These are phyloP conservation scores for Russula griseocarnosa DNA, from an alignment of 768 basidiomycete species.

Conservation along the genomic window DNA sequence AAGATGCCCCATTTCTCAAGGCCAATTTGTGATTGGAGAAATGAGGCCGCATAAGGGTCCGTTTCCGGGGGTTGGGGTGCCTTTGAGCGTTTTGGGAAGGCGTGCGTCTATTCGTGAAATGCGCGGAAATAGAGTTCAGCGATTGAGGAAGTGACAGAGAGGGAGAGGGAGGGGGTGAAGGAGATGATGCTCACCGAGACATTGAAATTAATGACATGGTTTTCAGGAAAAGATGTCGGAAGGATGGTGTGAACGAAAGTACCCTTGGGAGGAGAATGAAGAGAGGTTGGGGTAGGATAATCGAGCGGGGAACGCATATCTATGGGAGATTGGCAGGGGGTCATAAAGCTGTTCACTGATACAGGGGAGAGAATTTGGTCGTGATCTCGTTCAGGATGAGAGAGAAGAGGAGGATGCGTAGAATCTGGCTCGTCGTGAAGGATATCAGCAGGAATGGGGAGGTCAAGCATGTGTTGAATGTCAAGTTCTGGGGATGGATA, in stretches of 20 bases:
- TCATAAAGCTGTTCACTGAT: conserved; percentile 25
- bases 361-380: conserved; percentile 24
- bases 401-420: conserved; percentile 9
- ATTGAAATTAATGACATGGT: conserved; percentile 30
- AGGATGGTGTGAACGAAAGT: conserved; percentile 25
- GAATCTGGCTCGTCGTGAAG: conserved; percentile 17
- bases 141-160: neutral
- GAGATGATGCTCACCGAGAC: conserved; percentile 26
- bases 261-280: conserved; percentile 21
- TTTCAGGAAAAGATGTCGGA: conserved; percentile 28
- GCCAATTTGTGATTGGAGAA: conserved; percentile 45
- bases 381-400: conserved; percentile 23
- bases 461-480: conserved; percentile 24
- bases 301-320: conserved; percentile 26
- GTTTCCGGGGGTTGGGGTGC: conserved; percentile 25
- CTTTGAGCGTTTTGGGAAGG: conserved; percentile 28
- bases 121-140: conserved; percentile 22
- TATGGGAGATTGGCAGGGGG: conserved; percentile 28
- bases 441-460: conserved; percentile 17
- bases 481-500: conserved; percentile 24
- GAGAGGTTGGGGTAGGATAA: conserved; percentile 22
- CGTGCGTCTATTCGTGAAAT: conserved; percentile 26
- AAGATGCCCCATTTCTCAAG: conserved; percentile 45
- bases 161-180: conserved; percentile 1
- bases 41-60: conserved; percentile 45